phyloP scores from a whole-genome alignment of 2,329 filamentous ascomycete species.

The Cucurbitaria berberidis region DNA sequence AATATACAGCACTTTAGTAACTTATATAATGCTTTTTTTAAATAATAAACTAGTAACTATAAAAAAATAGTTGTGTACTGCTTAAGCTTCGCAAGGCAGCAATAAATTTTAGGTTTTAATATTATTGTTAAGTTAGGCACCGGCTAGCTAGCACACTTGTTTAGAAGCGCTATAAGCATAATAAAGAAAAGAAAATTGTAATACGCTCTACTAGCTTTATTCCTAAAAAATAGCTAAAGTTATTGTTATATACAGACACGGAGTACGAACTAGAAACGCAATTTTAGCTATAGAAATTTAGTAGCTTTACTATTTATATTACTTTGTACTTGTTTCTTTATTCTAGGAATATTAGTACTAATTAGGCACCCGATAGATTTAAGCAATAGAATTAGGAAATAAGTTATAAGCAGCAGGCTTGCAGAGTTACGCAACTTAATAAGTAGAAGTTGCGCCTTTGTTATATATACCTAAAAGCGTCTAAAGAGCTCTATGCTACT shows the following conservation, averaged over 20 bases:
- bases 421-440: slow-evolving; percentile 63
- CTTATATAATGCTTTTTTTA: slow-evolving; percentile 32
- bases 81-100: slow-evolving; percentile 64
- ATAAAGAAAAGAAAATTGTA: slow-evolving; percentile 64
- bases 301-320: slow-evolving; percentile 60
- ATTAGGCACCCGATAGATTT: slow-evolving; percentile 57
- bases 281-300: slow-evolving; percentile 64
- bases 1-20: slow-evolving; percentile 29
- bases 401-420: slow-evolving; percentile 61
- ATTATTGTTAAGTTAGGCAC: slow-evolving; percentile 45
- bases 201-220: slow-evolving; percentile 51
- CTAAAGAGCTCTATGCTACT: slow-evolving; percentile 61
- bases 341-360: slow-evolving; percentile 34
- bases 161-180: slow-evolving; percentile 55
- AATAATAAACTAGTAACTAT: slow-evolving; percentile 6
- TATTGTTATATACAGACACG: slow-evolving; percentile 62
- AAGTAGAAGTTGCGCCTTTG: slow-evolving; percentile 57
- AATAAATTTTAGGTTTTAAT: slow-evolving; percentile 60
- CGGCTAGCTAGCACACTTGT: slow-evolving; percentile 28
- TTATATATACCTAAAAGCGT: slow-evolving; percentile 55
- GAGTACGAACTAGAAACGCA: slow-evolving; percentile 66
- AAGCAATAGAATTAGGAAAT: slow-evolving; percentile 65
- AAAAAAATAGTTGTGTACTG: slow-evolving; percentile 14
- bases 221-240: slow-evolving; percentile 50
- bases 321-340: slow-evolving; percentile 65